Base-by-base conservation (phyloP, 805 yeast genomes). In the Metschnikowia colocasiae region DNA sequence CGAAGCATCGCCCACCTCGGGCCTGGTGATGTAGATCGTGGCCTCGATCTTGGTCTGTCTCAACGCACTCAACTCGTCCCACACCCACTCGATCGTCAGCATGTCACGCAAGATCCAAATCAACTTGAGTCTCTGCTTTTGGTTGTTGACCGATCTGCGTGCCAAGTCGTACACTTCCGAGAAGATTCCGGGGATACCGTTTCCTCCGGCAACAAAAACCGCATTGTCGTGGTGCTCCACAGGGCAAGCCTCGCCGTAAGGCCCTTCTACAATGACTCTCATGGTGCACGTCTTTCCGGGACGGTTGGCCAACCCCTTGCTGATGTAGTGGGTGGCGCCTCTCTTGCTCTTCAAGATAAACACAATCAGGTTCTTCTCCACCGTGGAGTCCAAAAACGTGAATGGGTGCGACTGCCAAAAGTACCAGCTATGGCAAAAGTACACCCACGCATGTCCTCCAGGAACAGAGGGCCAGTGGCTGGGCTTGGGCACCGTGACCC, bases 151-250 rank as follows among this genome's bases (percentile, higher is more conserved):
- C 2, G 63, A 54, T 22, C 56, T 60, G 13, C 32, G 38, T 3
- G 67, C 66, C 49, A 67, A 52, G 49, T 63, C 63, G 45, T 57
- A 49, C 32, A 71, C 74, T 54, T 74, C 75, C 13, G 72, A 68
- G 39, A 69, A 64, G 22, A 74, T 65, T n/a, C 82, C 87, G 0
- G 92, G 83, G 45, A 86, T 71, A 46, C 94, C 95, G 46, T 82
- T 81, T 29, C 94, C 92, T 37, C 89, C 91, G 5, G 91, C 85
- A 23, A 85, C 55, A 36, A 83, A 73, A 5, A 84, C 73, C 4
- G 82, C 76, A 48, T 76, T 74, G 40, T 79, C 77, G 55, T 75
- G 83, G 35, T 69, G 65, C 30, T 68, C 63, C 12, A 79, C 67
- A 1, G 82, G 75, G 3, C 79, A 61, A 2, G 75, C 54, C 27